Evolutionary conservation across 805 yeast species (phyloP).

Genomic region (Maudiozyma turicensis): DNA sequence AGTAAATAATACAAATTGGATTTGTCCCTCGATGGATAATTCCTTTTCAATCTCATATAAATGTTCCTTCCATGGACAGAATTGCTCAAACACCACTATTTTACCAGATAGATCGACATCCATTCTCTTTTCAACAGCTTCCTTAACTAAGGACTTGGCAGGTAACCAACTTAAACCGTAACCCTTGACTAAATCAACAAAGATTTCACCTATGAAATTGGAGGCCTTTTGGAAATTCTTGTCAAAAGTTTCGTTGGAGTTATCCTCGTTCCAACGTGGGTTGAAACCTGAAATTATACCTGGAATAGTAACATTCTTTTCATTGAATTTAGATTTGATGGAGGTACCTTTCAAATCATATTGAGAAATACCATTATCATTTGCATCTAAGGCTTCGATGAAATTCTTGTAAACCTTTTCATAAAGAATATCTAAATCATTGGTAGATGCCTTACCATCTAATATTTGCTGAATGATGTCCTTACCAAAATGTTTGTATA

Average conservation of each 20-base stretch:
- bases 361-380: constrained; percentile 84
- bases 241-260: constrained; percentile 58
- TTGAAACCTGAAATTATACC: constrained; percentile 69
- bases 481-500: constrained; percentile 78
- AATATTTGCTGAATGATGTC: constrained; percentile 47
- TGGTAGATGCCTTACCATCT: constrained; percentile 26
- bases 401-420: constrained; percentile 75
- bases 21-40: constrained; percentile 42
- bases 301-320: constrained; percentile 66
- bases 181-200: constrained; percentile 53
- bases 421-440: constrained; percentile 55
- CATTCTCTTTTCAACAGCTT: constrained; percentile 53
- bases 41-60: constrained; percentile 62
- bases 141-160: constrained; percentile 66
- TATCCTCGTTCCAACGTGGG: constrained; percentile 74
- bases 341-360: constrained; percentile 36
- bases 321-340: constrained; percentile 55
- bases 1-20: constrained; percentile 69
- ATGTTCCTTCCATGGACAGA: constrained; percentile 95
- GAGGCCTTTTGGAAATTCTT: constrained; percentile 57
- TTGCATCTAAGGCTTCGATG: constrained; percentile 88
- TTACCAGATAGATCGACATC: constrained; percentile 60
- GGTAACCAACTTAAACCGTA: constrained; percentile 88
- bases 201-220: constrained; percentile 73
- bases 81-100: constrained; percentile 61